A percentile compares a stretch with the other conserved stretches of the same genome.
Evolutionary conservation across 345 rosid species (phyloP).

Genomic region (Excoecaria agallocha): DNA sequence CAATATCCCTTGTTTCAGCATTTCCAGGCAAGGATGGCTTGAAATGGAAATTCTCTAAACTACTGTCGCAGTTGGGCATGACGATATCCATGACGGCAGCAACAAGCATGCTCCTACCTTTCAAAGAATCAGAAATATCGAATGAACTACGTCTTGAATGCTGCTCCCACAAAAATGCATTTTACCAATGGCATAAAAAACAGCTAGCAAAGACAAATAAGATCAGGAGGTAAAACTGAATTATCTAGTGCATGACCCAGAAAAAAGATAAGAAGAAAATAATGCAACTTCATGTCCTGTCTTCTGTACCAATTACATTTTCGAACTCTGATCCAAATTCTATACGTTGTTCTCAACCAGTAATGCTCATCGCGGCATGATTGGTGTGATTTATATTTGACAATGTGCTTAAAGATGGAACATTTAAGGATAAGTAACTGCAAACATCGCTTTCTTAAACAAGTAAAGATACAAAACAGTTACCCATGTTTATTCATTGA

Average conservation of each 20-base stretch:
- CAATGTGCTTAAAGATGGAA: background rate
- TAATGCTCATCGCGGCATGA: background rate
- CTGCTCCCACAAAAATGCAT: slow-evolving; percentile 96
- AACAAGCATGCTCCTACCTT: slow-evolving; percentile 99
- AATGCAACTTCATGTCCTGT: background rate
- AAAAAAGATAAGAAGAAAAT: background rate
- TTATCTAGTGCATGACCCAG: background rate
- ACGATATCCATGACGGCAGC: slow-evolving; percentile 98
- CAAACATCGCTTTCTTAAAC: background rate
- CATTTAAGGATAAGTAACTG: background rate
- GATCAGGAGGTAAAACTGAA: slow-evolving; percentile 12
- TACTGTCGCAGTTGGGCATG: slow-evolving; percentile 69
- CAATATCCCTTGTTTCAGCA: slow-evolving; percentile 86
- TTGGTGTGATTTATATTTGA: background rate
- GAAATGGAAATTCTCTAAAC: slow-evolving; percentile 51
- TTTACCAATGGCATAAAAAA: slow-evolving; percentile 59
- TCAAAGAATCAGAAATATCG: slow-evolving; percentile 93
- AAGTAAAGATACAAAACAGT: background rate
- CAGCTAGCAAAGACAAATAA: slow-evolving; percentile 36
- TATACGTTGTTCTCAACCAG: background rate
- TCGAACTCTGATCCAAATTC: background rate
- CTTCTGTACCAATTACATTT: background rate
- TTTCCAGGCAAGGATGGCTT: slow-evolving; percentile 62
- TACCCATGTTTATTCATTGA: background rate
- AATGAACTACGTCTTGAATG: slow-evolving; percentile 93